A percentile compares a stretch with the other conserved stretches of the same genome.
phyloP scores from a whole-genome alignment of 148 eudicot species.

The Nepenthes mirabilis region DNA sequence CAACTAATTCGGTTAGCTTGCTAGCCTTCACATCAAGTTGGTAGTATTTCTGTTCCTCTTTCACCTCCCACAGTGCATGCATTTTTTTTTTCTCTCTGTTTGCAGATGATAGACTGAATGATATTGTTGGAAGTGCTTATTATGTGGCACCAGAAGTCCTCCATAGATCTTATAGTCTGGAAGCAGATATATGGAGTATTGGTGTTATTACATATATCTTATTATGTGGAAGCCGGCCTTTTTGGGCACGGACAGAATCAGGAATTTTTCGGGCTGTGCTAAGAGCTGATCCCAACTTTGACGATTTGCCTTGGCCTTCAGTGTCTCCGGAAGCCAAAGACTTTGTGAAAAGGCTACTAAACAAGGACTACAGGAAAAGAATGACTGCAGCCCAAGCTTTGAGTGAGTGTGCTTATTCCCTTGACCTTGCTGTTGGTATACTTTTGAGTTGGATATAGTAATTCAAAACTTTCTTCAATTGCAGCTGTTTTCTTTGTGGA shows the following conservation, averaged over 20 bases:
- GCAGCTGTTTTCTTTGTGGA: no score
- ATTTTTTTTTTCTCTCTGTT: not conserved
- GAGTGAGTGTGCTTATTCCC: conserved; percentile 19
- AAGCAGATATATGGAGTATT: conserved; percentile 64
- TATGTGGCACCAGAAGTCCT: conserved; percentile 70
- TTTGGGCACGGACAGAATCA: conserved; percentile 68
- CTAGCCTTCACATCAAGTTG: not conserved
- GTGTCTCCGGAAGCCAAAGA: conserved; percentile 48
- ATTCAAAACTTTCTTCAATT: no score
- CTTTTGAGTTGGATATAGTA: not conserved
- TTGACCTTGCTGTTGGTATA: not conserved
- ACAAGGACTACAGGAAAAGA: conserved; percentile 58
- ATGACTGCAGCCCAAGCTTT: conserved; percentile 62
- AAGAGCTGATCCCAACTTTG: conserved; percentile 58
- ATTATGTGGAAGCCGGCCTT: conserved; percentile 62
- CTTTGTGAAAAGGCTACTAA: conserved; percentile 55
- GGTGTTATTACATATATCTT: conserved; percentile 57
- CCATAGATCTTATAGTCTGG: conserved; percentile 52
- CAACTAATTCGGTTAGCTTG: no score
- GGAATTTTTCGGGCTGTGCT: conserved; percentile 58
- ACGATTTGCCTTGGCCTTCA: conserved; percentile 55
- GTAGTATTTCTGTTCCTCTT: not conserved
- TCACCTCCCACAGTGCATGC: not conserved
- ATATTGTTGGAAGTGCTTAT: conserved; percentile 67
- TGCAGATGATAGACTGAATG: conserved; percentile 60